Evolutionary conservation across 1,284 basidiomycete species (phyloP), one percentile per base, ranked within the genome.

Genomic region (Austroboletus novae-zelandiae): DNA sequence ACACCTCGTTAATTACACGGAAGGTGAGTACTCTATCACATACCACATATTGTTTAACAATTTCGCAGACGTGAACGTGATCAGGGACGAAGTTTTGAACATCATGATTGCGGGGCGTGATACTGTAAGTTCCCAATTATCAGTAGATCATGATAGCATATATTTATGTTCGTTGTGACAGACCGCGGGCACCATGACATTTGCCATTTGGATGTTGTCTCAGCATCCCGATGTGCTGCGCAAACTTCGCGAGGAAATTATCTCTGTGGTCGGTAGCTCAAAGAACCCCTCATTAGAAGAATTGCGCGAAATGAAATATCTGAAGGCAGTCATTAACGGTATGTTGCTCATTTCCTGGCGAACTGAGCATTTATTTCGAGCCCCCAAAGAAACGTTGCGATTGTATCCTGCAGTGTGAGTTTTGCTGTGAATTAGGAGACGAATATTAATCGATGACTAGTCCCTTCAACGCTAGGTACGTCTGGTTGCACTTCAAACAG

Each of bases 271-370:
- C 3, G 81, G 80, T 0, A 58, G 66, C 4, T 70, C 62, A 1
- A 65, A 68, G 6, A 60, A 67, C 9, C 82, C 83, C 0, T 74
- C 73, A 1, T 74, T 73, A 45, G 80, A 82, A 13, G 73, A 82
- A 47, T 64, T 85, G 50, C 70, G 72, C n/a, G 71, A 73, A 1
- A 81, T 84, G 76, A 82, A 77, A 56, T 85, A 78, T 55, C 52
- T 84, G 15, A 69, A 73, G 30, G 83, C 82, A 17, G 74, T 84
- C 17, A 75, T 84, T 34, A 84, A 84, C 45, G 82, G 80, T 80
- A 54, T 9, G 71, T 56, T 3, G 11, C 20, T 3, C 5, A 10
- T 18, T 31, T 29, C 17, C 5, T 17, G 18, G 27, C 39, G 9
- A 11, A n/a, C 5, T 13, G 9, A 5, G 35, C n/a, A 30, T 43